phyloP scores from a whole-genome alignment of 176 grass and related monocot genomes.

The Cenchrus purpureus region DNA sequence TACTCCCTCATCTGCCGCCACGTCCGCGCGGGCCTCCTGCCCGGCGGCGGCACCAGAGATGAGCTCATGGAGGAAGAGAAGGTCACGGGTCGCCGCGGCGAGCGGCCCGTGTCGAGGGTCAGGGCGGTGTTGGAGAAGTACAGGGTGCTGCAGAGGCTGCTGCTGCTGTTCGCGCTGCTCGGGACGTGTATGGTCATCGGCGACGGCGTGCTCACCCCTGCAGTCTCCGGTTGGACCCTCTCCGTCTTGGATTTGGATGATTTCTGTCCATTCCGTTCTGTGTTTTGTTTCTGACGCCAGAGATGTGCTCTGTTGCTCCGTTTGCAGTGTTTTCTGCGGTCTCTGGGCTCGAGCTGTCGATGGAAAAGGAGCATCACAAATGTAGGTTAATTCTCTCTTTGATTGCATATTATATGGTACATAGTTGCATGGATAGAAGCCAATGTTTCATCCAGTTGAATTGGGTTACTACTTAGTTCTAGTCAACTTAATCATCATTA shows the following conservation, averaged over 20 bases:
- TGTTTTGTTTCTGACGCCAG: neutral
- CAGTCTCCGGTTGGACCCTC: conserved; percentile 73
- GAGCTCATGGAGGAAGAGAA: conserved; percentile 60
- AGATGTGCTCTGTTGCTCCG: neutral
- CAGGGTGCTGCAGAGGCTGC: conserved; percentile 69
- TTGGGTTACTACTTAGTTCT: neutral
- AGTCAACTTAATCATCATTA: neutral
- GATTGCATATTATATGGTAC: neutral
- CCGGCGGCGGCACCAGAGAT: conserved; percentile 62
- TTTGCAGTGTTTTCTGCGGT: conserved; percentile 92
- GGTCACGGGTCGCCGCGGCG: neutral
- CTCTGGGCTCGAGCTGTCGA: conserved; percentile 85
- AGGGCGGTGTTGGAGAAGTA: conserved; percentile 68
- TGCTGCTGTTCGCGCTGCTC: conserved; percentile 85
- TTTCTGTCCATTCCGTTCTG: neutral
- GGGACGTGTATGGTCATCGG: conserved; percentile 97
- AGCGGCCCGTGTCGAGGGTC: conserved; percentile 24
- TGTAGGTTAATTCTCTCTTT: conserved; percentile 63
- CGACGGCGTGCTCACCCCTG: conserved; percentile 95
- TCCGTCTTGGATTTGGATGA: conserved; percentile 20
- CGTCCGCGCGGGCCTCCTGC: conserved; percentile 72
- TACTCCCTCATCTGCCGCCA: conserved; percentile 98
- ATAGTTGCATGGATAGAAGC: conserved; percentile 1
- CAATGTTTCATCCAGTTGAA: conserved; percentile 7
- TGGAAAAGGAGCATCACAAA: conserved; percentile 82